Base-by-base conservation (phyloP, 768 basidiomycete genomes). In the Galerina sulciceps region DNA sequence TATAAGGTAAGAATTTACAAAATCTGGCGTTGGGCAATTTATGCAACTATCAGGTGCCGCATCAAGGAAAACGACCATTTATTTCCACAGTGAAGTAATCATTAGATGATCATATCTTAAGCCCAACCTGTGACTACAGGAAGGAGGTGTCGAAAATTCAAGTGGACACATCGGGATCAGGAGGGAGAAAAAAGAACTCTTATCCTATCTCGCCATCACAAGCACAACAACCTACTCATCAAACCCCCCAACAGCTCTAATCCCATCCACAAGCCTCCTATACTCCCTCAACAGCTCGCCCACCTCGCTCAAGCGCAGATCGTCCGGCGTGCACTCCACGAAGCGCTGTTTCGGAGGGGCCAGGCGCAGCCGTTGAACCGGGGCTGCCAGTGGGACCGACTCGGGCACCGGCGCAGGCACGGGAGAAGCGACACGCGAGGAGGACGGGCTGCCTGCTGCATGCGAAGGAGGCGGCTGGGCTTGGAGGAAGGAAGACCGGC, bases 281-380 rank as follows among this genome's bases (percentile, higher is more conserved):
- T 97, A 98, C 62, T 97, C 96, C 34, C 78, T 75, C 69, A 99
- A 75, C 42, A 99, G 77, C 62, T 89, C 85, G 0, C 80, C 85
- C 1, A 98, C 86, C 64, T 99, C 96, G 0, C 88, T 85, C 22
- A 98, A 73, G 53, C 81, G 82, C 53, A 99, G 72, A 60, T 99
- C 96, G 53, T 88, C 90, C 46, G 85, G 82, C 0, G 82, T 76
- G 61, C 88, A 88, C 48, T 90, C 84, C 55, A 93, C 59, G 69
- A 95, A 94, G 10, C 89, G 83, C 45, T 80, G 75, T 43, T 84
- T 86, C 0, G 90, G 93, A 10, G 86, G 87, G 0, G 83, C 76
- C 2, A 90, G 71, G 13, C 77, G 76, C 23, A 83, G 54, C 2
- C n/a, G 61, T 35, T n/a, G n/a, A n/a, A n/a, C n/a, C n/a, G 38